A percentile compares a stretch with the other conserved stretches of the same genome.
Evolutionary conservation across 768 basidiomycete genomes (phyloP).

Genomic region (Serendipita sp.): DNA sequence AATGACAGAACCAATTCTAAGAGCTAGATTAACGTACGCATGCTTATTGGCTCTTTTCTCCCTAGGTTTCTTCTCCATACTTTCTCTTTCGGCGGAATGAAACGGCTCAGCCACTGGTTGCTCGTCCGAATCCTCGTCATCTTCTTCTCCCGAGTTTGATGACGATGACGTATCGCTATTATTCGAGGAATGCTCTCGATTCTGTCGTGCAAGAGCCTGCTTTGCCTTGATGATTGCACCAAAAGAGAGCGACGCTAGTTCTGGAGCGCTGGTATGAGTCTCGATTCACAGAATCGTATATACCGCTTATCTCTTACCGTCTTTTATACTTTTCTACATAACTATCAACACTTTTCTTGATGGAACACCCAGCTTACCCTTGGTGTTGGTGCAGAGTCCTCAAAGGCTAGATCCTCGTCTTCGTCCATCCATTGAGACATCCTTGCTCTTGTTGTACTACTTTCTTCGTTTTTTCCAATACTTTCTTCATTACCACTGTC

Average conservation of each 20-base stretch:
- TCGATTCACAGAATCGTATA: not conserved
- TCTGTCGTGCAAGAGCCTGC: slow-evolving; percentile 24
- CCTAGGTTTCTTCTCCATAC: slow-evolving; percentile 12
- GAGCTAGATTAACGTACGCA: slow-evolving; percentile 42
- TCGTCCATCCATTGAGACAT: slow-evolving; percentile 1
- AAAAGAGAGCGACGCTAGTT: slow-evolving; percentile 44
- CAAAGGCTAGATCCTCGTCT: not conserved
- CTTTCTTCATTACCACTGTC: not conserved
- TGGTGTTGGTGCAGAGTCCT: not conserved
- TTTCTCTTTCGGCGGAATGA: slow-evolving; percentile 10
- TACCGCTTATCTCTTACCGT: not conserved
- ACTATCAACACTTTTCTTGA: not conserved
- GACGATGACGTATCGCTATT: slow-evolving; percentile 24
- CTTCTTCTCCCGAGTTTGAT: slow-evolving; percentile 2
- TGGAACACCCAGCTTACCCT: not conserved
- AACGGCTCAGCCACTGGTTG: slow-evolving; percentile 16
- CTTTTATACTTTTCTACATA: not conserved
- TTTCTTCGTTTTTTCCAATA: not conserved
- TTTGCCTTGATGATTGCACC: slow-evolving; percentile 53
- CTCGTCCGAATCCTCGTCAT: slow-evolving; percentile 19
- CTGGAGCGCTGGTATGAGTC: slow-evolving; percentile 18
- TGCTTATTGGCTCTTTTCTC: slow-evolving; percentile 47
- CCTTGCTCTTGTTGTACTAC: not conserved
- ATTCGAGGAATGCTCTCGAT: slow-evolving; percentile 19
- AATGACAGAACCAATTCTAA: not conserved